Base-by-base conservation (phyloP, 2,329 filamentous ascomycete species). In the Lachnellula arida region DNA sequence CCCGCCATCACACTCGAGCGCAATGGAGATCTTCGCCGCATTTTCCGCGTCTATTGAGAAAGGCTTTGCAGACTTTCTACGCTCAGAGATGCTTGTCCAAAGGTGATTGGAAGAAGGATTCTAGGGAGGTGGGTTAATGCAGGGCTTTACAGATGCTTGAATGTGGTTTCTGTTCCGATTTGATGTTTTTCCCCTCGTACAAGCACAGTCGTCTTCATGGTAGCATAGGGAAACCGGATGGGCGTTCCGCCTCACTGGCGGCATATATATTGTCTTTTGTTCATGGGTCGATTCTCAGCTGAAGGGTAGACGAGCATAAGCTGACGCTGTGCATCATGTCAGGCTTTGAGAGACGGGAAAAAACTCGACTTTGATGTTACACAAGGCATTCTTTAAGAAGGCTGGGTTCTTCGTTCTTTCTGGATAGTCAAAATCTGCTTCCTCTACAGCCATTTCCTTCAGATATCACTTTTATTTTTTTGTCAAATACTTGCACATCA, bases 1-100 rank as follows among this genome's bases (percentile, higher is more conserved):
- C 67, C 76, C 80, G 2, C 70, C 74, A 25, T 78, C 80, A 1
- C 74, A 75, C 53, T 81, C 77, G 17, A 76, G 77, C 55, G 76
- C 75, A 46, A 80, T 83, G 76, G 74, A 79, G 3, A 76, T 82
- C 58, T 84, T 80, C 65, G 78, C 82, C 2, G 77, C 81, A 23
- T 81, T 86, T 60, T 85, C 81, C 32, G 76, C 76, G 35, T 85
- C 81, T 53, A 78, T 86, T 17, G 79, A 84, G 59, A 76, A 70
- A 6, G 78, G 78, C 2, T 78, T 86, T 67, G 72, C 74, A 40
- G 78, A 81, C 56, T 85, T 78, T 67, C 65, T 85, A 58, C 69
- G 66, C 53, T 65, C 63, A 3, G 68, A 70, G 42, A 71, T 80
- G 67, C 49, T 66, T 37, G 54, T 56, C 19, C 44, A 42, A 37